A percentile compares a stretch with the other conserved stretches of the same genome.
These are phyloP conservation scores for Eimeria falciformis DNA, from an alignment of 169 alveolate species.

Conservation along the genomic window DNA sequence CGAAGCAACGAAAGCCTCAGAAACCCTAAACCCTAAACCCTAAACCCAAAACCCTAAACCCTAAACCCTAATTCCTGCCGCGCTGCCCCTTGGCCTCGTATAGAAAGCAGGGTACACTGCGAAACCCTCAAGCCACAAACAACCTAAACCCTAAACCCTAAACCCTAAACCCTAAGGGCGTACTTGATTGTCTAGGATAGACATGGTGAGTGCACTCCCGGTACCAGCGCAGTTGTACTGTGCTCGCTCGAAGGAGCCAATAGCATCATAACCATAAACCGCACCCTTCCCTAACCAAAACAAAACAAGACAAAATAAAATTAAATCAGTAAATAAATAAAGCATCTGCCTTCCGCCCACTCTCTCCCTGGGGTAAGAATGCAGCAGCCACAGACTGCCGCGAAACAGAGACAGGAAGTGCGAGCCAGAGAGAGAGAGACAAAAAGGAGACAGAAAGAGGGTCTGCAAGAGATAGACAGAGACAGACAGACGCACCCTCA, in stretches of 20 bases:
- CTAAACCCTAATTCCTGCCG: no score
- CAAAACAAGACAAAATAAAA: no score
- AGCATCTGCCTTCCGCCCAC: no score
- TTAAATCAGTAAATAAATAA: background rate
- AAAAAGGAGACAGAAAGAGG: background rate
- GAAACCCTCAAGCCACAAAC: no score
- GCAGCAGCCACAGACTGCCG: no score
- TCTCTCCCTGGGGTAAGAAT: no score
- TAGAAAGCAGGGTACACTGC: background rate
- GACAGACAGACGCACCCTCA: conserved; percentile 11
- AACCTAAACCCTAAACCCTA: no score
- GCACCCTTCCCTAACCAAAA: conserved; percentile 78
- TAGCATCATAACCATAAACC: conserved; percentile 84
- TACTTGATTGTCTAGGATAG: conserved; percentile 78
- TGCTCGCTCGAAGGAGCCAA: conserved; percentile 81
- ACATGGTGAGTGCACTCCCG: conserved; percentile 66
- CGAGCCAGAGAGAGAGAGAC: background rate
- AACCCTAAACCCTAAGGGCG: no score
- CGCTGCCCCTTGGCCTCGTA: background rate
- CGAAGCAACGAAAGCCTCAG: background rate
- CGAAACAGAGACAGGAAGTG: background rate
- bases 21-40: no score
- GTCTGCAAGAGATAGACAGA: background rate
- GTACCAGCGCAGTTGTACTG: conserved; percentile 77
- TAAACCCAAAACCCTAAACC: no score